These are phyloP conservation scores for Wallemia mellicola DNA, from an alignment of 1,284 basidiomycete species.

Conservation along the genomic window DNA sequence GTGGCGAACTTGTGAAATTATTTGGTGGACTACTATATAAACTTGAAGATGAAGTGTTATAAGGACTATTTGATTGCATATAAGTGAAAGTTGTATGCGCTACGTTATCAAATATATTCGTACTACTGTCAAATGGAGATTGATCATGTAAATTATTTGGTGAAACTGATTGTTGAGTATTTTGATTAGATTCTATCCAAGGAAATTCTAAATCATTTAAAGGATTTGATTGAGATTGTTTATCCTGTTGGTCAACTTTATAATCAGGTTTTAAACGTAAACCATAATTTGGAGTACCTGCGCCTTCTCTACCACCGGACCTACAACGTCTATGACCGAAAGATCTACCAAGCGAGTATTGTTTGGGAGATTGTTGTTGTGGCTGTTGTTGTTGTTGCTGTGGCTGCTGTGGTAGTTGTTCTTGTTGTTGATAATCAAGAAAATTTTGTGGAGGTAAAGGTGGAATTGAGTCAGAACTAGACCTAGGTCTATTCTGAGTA, in stretches of 20 bases:
- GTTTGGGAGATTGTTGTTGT: background rate
- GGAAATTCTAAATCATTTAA: background rate
- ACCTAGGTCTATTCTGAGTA: background rate
- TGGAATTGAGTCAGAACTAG: background rate
- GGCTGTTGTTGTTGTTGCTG: no score
- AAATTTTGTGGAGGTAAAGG: background rate
- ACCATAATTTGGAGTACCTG: background rate
- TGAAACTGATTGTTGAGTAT: background rate
- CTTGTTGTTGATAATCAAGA: no score
- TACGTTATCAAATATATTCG: background rate
- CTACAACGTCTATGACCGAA: background rate
- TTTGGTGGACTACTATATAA: background rate
- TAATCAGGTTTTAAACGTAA: background rate
- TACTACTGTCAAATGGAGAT: background rate
- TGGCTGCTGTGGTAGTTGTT: no score
- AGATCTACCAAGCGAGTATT: background rate
- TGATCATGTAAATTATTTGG: no score
- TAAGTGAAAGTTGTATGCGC: background rate
- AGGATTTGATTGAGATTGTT: background rate
- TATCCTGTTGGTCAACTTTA: background rate
- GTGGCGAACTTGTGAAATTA: background rate
- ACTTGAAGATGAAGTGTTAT: background rate
- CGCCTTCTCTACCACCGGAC: background rate
- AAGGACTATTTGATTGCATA: background rate
- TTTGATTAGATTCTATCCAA: background rate